Evolutionary conservation across 495 filamentous ascomycete genomes (phyloP).

Genomic region (Penicillium salamii): DNA sequence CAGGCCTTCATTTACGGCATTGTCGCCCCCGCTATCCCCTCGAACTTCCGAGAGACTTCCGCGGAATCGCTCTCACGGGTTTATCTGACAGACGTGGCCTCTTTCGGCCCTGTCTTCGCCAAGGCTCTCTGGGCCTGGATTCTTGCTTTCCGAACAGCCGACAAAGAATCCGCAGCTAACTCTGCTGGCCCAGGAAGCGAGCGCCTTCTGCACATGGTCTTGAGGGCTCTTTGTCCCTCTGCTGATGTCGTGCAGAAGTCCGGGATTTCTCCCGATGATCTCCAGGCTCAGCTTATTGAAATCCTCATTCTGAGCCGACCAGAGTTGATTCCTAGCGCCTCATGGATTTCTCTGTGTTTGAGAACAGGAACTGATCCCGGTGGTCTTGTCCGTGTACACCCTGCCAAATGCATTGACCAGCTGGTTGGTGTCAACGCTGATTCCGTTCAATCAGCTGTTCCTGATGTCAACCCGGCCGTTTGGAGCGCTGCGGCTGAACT

Average conservation of each 20-base stretch:
- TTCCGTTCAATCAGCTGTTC: conserved; percentile 39
- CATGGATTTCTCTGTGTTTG: conserved; percentile 87
- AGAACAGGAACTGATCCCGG: conserved; percentile 79
- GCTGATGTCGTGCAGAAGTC: conserved; percentile 33
- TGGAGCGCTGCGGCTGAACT: conserved; percentile 81
- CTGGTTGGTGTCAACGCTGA: conserved; percentile 39
- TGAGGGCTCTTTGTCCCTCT: conserved; percentile 67
- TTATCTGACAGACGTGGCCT: conserved; percentile 52
- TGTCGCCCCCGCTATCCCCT: conserved; percentile 54
- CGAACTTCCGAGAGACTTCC: conserved; percentile 57
- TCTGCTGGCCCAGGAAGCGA: conserved; percentile 62
- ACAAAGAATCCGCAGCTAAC: conserved; percentile 74
- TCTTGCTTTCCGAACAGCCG: conserved; percentile 55
- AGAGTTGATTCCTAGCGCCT: conserved; percentile 69
- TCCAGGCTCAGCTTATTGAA: conserved; percentile 65
- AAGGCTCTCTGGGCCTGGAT: conserved; percentile 83
- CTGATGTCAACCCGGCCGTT: conserved; percentile 61
- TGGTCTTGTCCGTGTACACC: conserved; percentile 55
- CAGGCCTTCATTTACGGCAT: conserved; percentile 80
- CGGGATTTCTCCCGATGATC: conserved; percentile 35
- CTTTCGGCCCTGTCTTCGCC: conserved; percentile 58
- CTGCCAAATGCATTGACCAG: conserved; percentile 49
- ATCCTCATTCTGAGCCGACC: conserved; percentile 75
- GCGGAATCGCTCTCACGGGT: conserved; percentile 53
- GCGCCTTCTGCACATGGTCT: conserved; percentile 53